Evolutionary conservation across 495 filamentous ascomycete species (phyloP), one percentile per base, ranked within the genome.

Genomic region (Aspergillus kassunensis): DNA sequence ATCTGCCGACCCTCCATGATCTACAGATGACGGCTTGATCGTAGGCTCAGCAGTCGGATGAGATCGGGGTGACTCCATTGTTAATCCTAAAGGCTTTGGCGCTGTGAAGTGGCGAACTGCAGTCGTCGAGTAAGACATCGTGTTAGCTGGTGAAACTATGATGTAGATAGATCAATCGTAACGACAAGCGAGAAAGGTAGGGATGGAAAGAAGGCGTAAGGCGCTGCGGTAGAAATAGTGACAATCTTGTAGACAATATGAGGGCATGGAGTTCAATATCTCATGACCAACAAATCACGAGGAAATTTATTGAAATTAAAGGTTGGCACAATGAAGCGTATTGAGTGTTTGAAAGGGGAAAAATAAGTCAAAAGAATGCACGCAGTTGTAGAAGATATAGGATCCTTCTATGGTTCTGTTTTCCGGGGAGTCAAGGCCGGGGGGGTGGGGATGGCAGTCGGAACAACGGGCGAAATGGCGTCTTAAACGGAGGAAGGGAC

Each of bases 191-290:
- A 93, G 81, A 58, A 71, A 77, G 51, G 87, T 91, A 65, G 81
- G 76, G 50, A 95, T 85, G 54, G 86, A 91, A 33, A 92, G 74
- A 66, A 90, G 82, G 75, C 85, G 87, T 68, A 93, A 71, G 58
- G 88, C 86, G 62, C 82, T 91, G 76, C 87, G 87, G 77, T 88
- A 91, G 78, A 95, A 95, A 69, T 92, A 93, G 66, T 93, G 89
- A 64, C 88, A 95, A 66, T 95, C 87, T 77, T 93, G 87, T 41
- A 87, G 75, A 68, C 74, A 95, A 67, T 90, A 93, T 54, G 79
- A 70, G 73, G 88, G 88, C 88, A 92, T 93, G 61, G 66, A 63
- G 54, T 19, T 61, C 19, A 46, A 46, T 66, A 68, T 54, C 56
- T 60, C 64, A 66, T 64, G 51, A 56, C 55, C 42, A 15, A 29